phyloP scores from a whole-genome alignment of 179 eudicot genomes.

The Heliamphora pulchella region DNA sequence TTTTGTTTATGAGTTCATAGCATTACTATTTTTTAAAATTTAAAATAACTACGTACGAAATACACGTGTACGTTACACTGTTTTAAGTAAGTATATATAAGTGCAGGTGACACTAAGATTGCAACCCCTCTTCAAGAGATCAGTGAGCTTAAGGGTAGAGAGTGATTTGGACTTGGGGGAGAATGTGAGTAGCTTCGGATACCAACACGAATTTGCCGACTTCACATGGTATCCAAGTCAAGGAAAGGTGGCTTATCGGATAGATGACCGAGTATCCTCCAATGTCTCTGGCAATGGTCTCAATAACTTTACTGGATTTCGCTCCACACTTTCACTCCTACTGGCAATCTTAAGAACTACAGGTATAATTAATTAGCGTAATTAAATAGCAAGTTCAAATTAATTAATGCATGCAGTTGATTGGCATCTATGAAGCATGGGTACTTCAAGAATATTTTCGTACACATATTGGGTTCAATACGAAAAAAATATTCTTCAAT shows the following conservation, averaged over 20 bases:
- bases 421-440: no score
- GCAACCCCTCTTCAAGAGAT: constrained; percentile 55
- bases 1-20: no score
- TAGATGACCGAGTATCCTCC: constrained; percentile 48
- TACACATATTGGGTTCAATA: no score
- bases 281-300: constrained; percentile 40
- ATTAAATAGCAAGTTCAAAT: no score
- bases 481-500: no score
- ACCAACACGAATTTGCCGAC: constrained; percentile 60
- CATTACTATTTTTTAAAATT: no score
- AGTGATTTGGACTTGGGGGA: constrained; percentile 44
- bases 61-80: no score
- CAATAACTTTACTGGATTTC: constrained; percentile 42
- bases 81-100: no score
- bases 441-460: no score
- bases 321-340: constrained; percentile 26
- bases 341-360: constrained; percentile 28
- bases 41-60: no score
- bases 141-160: constrained; percentile 31
- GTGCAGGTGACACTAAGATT: constrained; percentile 57
- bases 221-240: constrained; percentile 61
- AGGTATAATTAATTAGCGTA: constrained; percentile 23
- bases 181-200: constrained; percentile 38
- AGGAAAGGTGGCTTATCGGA: constrained; percentile 35
- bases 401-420: no score